Evolutionary conservation across 768 basidiomycete genomes (phyloP), one percentile per base, ranked within the genome.

Genomic region (Pulveroboletus sp.): DNA sequence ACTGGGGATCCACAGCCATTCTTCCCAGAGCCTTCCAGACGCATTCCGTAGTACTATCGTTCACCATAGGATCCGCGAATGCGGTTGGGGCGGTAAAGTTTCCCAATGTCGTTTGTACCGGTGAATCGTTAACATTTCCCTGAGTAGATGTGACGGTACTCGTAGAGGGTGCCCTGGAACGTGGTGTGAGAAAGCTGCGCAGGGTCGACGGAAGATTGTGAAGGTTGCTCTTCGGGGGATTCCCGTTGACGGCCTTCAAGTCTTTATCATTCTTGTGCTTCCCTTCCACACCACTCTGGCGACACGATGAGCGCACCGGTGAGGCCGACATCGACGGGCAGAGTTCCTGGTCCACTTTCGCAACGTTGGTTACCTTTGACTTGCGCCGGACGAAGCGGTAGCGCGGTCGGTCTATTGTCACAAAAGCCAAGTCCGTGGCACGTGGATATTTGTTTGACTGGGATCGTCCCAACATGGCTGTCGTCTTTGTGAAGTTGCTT

Each of bases 11-110:
- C 28, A 66, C 53, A 8, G 30, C 62, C 62, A 65, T 65, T 43
- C 57, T 64, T 27, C 38, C 64, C 35, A 66, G 46, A 4, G 55
- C 60, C 49, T 59, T 53, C 57, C 39, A 56, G 32, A 66, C 50
- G 9, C 17, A 33, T 26, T 57, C 50, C 8, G 55, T 17, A 26
- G 44, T 15, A 13, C 50, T 50, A 13, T 59, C 43, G n/a, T 14
- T 39, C 11, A n/a, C 27, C 10, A 14, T 28, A 10, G 44, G 5
- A 8, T 35, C 39, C 36, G 15, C 38, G 15, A 24, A 41, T 32
- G 17, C n/a, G 8, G 28, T 35, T 1, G 36, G 28, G 37, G 32
- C 11, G 17, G n/a, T 14, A 26, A 11, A 32, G 24, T 37, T 45
- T 4, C 15, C 45, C 11, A 0, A 5, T 13, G 18, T 24, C n/a